Percentiles rank a stretch among this genome's conserved stretches.
These are phyloP conservation scores for Fusarium neocosmosporiellum DNA, from an alignment of 2,329 filamentous ascomycete species.

Conservation along the genomic window DNA sequence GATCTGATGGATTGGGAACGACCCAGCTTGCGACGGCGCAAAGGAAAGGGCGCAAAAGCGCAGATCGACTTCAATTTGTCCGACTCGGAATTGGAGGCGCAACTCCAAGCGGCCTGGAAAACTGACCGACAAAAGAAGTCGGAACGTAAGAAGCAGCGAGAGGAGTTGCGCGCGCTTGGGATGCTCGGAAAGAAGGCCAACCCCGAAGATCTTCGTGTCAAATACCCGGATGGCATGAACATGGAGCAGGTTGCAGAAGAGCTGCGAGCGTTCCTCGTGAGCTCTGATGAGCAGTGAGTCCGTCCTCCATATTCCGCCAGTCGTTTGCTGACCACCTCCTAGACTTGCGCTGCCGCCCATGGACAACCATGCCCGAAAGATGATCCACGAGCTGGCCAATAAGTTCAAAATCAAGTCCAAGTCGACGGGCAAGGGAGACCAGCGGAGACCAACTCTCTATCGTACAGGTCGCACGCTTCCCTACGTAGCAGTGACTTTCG, in stretches of 20 bases:
- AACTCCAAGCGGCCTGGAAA: slow-evolving; percentile 69
- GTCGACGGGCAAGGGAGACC: slow-evolving; percentile 78
- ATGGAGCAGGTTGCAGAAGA: slow-evolving; percentile 78
- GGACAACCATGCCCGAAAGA: slow-evolving; percentile 79
- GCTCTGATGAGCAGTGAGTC: slow-evolving; percentile 70
- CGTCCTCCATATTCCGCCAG: not conserved
- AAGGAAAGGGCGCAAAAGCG: slow-evolving; percentile 70
- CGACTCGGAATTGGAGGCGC: slow-evolving; percentile 74
- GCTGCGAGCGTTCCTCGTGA: slow-evolving; percentile 76
- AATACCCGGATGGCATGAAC: slow-evolving; percentile 79
- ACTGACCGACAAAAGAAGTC: slow-evolving; percentile 79
- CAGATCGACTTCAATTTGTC: slow-evolving; percentile 64
- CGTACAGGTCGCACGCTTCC: slow-evolving; percentile 75
- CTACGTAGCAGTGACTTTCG: slow-evolving; percentile 69
- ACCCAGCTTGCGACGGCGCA: slow-evolving; percentile 71
- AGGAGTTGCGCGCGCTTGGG: slow-evolving; percentile 73
- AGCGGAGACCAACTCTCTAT: slow-evolving; percentile 80
- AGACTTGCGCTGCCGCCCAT: slow-evolving; percentile 86
- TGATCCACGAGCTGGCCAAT: slow-evolving; percentile 82
- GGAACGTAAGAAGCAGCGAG: slow-evolving; percentile 75
- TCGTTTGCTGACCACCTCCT: slow-evolving; percentile 18
- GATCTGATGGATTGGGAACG: slow-evolving; percentile 88
- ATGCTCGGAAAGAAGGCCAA: slow-evolving; percentile 70
- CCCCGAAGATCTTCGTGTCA: slow-evolving; percentile 70
- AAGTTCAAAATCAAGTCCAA: slow-evolving; percentile 84